These are phyloP conservation scores for Fomitopsis betulina DNA, from an alignment of 1,284 basidiomycete genomes.

Conservation along the genomic window DNA sequence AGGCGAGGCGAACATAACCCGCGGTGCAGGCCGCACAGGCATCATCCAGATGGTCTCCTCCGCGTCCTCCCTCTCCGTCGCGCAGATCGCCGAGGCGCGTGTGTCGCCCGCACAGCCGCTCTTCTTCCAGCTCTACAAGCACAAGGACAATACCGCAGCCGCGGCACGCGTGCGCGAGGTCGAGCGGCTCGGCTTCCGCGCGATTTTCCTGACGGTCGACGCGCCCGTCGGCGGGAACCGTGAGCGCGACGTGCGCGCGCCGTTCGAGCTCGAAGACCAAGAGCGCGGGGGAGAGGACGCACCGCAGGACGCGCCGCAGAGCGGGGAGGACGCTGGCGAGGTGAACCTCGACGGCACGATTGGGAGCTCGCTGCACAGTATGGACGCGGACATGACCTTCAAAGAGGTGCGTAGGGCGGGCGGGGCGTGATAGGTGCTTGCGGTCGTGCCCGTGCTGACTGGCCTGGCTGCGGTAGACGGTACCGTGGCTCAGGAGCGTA, in stretches of 20 bases:
- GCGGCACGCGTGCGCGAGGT: constrained; percentile 71
- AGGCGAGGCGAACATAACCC: constrained; percentile 79
- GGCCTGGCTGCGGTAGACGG: constrained; percentile 30
- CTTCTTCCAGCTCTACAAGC: constrained; percentile 89
- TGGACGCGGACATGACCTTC: constrained; percentile 73
- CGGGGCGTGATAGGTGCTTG: not conserved
- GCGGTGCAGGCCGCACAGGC: constrained; percentile 60
- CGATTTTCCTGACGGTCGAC: constrained; percentile 90
- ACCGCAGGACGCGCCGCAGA: not conserved
- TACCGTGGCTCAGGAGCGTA: constrained; percentile 72
- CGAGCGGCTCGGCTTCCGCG: constrained; percentile 71
- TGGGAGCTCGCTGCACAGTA: constrained; percentile 37
- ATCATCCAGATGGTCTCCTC: constrained; percentile 89
- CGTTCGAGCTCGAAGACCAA: constrained; percentile 57
- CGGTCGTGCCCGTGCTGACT: not conserved
- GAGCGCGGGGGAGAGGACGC: constrained; percentile 36
- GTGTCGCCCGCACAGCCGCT: constrained; percentile 60
- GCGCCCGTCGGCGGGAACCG: constrained; percentile 84
- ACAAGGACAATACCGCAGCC: constrained; percentile 65
- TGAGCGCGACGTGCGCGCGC: constrained; percentile 70
- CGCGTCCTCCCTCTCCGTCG: constrained; percentile 77
- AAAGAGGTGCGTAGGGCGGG: constrained; percentile 41
- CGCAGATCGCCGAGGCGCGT: constrained; percentile 61
- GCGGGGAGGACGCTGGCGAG: constrained; percentile 17
- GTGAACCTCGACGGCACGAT: constrained; percentile 24